These are phyloP conservation scores for Grosmannia penicillata DNA, from an alignment of 2,329 filamentous ascomycete genomes.

Conservation along the genomic window DNA sequence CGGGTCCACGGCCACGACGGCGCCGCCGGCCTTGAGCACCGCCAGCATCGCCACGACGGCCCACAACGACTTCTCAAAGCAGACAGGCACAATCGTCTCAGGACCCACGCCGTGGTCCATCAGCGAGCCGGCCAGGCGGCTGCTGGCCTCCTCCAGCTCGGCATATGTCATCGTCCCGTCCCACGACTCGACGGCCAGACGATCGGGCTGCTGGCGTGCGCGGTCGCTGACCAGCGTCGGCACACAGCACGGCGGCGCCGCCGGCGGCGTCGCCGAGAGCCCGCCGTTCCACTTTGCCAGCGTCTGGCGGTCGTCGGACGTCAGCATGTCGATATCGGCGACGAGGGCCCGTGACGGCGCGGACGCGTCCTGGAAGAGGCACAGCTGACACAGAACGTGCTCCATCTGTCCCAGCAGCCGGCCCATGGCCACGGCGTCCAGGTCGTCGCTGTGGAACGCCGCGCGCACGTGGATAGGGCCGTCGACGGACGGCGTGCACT, in stretches of 20 bases:
- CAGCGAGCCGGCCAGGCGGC: background rate
- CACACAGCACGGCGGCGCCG: background rate
- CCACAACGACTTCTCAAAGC: constrained; percentile 54
- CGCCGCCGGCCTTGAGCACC: constrained; percentile 36
- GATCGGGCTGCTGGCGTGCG: constrained; percentile 10
- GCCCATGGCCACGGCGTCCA: no score
- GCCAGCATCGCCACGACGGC: constrained; percentile 57
- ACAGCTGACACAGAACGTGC: no score
- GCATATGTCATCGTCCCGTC: constrained; percentile 17
- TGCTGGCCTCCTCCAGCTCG: constrained; percentile 23
- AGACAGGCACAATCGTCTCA: constrained; percentile 46
- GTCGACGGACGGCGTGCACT: no score
- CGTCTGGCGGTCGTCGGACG: background rate
- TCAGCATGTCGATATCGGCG: background rate
- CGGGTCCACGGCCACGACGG: constrained; percentile 34
- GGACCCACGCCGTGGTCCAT: constrained; percentile 29
- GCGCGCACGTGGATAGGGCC: no score
- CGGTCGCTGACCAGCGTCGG: constrained; percentile 4
- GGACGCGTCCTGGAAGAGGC: no score
- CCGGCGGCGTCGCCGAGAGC: background rate
- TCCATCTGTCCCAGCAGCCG: no score
- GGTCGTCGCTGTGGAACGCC: no score
- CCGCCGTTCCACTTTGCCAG: background rate
- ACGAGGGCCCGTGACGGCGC: background rate
- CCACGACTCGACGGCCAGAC: constrained; percentile 15